Base-by-base conservation (phyloP, 331 rosid species). In the Ulmus americana region DNA sequence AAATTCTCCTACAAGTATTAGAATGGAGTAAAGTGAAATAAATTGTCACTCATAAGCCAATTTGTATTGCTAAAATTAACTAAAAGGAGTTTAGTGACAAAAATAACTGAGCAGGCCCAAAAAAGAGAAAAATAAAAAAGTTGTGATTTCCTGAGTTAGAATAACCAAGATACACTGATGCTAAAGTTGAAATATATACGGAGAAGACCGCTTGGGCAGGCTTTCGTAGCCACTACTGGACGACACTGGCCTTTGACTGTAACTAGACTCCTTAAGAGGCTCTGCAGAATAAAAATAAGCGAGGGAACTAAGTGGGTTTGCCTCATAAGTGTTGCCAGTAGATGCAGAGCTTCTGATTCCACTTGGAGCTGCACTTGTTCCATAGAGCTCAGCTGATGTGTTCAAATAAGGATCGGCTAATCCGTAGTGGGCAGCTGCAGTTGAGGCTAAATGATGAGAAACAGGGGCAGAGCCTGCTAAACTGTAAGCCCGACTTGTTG, bases 161-260 rank as follows among this genome's bases (percentile, higher is more conserved):
- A 12, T 10, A 7, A 47, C 10, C 39, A 39, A 15, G 38, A 20
- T 7, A 39, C 9, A 64, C 14, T 57, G 2, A 6, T 45, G 45
- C 79, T 63, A 77, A 45, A 63, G 49, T 58, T 59, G 76, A 41
- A 63, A 77, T 18, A 73, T 54, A 28, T 50, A 12, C 10, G 67
- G 40, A 10, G 69, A 50, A 18, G 6, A 35, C 59, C 49, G 74
- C 11, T 62, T 55, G 35, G 68, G 46, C 12, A 7, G 72, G 14
- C 0, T 3, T 46, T 47, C 57, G 63, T 77, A 63, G 62, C 63
- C 82, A 41, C 53, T 55, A 35, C 51, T 54, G 58, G 73, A 43
- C 47, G 68, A 28, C 38, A 28, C 67, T 0, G 45, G 39, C 68
- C 68, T 65, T 7, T 77, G 71, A 59, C 35, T 49, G 58, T 51